Percentiles rank a stretch among this genome's conserved stretches.
Evolutionary conservation across 805 yeast species (phyloP).

Genomic region (Hanseniaspora guilliermondii): DNA sequence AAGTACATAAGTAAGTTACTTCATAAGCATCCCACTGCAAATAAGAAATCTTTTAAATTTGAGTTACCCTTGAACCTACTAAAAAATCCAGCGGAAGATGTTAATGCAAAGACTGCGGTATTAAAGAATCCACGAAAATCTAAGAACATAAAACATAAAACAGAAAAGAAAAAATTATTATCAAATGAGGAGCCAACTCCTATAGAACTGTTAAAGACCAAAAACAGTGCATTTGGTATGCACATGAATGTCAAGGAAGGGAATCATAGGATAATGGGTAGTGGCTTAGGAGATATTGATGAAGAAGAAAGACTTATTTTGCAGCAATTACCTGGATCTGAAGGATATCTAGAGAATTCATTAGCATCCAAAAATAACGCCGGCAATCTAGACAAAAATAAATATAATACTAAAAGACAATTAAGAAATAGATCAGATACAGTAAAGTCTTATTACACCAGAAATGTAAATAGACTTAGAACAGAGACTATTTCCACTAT

Average conservation of each 20-base stretch:
- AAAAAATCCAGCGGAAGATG: slow-evolving; percentile 28
- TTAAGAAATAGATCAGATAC: slow-evolving; percentile 21
- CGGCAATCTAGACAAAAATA: slow-evolving; percentile 20
- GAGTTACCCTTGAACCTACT: slow-evolving; percentile 22
- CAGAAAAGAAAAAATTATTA: slow-evolving; percentile 26
- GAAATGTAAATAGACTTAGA: slow-evolving; percentile 21
- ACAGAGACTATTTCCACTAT: slow-evolving; percentile 19
- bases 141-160: slow-evolving; percentile 26
- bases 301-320: slow-evolving; percentile 21
- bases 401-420: not conserved
- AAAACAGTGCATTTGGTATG: slow-evolving; percentile 2
- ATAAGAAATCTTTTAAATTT: slow-evolving; percentile 25
- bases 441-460: slow-evolving; percentile 26
- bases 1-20: slow-evolving; percentile 28
- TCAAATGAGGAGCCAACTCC: slow-evolving; percentile 26
- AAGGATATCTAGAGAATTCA: slow-evolving; percentile 27
- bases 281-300: slow-evolving; percentile 13
- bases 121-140: slow-evolving; percentile 8
- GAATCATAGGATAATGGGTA: slow-evolving; percentile 15
- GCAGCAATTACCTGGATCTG: slow-evolving; percentile 28
- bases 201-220: slow-evolving; percentile 17
- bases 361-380: slow-evolving; percentile 23
- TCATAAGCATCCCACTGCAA: slow-evolving; percentile 26
- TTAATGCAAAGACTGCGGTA: slow-evolving; percentile 19
- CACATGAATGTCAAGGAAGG: slow-evolving; percentile 12